Percentiles rank a stretch among this genome's conserved stretches.
phyloP scores from a whole-genome alignment of 2,329 filamentous ascomycete genomes.

The Onygenales sp. region DNA sequence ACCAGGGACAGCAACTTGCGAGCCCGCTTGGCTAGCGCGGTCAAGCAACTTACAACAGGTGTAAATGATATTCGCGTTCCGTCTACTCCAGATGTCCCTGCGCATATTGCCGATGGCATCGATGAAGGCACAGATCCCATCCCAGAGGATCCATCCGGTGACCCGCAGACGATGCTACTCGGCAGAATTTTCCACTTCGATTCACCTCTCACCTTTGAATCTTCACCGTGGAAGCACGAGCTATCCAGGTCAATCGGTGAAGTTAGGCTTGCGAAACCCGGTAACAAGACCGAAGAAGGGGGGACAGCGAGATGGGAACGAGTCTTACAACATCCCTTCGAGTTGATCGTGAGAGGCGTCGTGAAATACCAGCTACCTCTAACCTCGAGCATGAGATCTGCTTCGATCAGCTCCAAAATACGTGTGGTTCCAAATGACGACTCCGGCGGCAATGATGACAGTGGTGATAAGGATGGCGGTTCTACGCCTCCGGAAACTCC shows the following conservation, averaged over 20 bases:
- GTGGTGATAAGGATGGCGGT: slow-evolving; percentile 9
- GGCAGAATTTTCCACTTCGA: slow-evolving; percentile 81
- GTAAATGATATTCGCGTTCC: slow-evolving; percentile 12
- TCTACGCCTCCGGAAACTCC: not conserved
- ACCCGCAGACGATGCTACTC: slow-evolving; percentile 78
- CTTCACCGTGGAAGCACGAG: slow-evolving; percentile 72
- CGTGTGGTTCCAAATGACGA: slow-evolving; percentile 30
- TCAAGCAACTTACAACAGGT: slow-evolving; percentile 13
- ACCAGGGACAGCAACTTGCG: slow-evolving; percentile 23
- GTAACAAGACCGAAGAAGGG: slow-evolving; percentile 74
- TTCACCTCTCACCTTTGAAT: slow-evolving; percentile 78
- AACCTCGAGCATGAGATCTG: slow-evolving; percentile 45
- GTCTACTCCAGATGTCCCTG: slow-evolving; percentile 9
- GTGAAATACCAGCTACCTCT: slow-evolving; percentile 68
- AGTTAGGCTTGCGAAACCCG: slow-evolving; percentile 70
- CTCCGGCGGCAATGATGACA: slow-evolving; percentile 12
- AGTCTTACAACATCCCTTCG: slow-evolving; percentile 84
- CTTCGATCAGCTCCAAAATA: slow-evolving; percentile 35
- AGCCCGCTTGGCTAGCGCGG: slow-evolving; percentile 20
- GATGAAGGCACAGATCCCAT: slow-evolving; percentile 55
- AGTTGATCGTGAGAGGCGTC: slow-evolving; percentile 83
- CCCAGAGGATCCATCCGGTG: slow-evolving; percentile 42
- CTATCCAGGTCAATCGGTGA: slow-evolving; percentile 68
- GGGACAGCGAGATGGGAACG: slow-evolving; percentile 82
- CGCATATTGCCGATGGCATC: slow-evolving; percentile 24